phyloP scores from a whole-genome alignment of 257 asterid species.

The Solanum virginianum region DNA sequence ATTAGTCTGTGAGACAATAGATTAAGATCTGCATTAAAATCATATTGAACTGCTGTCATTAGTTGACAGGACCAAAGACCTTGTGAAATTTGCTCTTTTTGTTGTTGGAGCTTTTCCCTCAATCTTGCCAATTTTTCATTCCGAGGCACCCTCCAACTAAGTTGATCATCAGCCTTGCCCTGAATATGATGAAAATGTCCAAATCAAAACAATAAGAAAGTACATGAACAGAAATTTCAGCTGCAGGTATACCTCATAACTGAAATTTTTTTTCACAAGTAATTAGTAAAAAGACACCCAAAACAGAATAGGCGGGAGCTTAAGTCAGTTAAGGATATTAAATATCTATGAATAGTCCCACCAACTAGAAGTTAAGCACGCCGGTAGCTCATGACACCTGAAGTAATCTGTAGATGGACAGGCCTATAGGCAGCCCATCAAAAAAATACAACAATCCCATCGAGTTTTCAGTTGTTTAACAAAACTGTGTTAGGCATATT shows the following conservation, averaged over 20 bases:
- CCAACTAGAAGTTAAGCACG: neutral
- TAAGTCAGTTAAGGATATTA: neutral
- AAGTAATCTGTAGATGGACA: neutral
- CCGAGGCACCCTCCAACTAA: constrained; percentile 71
- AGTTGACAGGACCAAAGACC: constrained; percentile 31
- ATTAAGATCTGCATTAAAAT: neutral
- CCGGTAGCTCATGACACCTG: neutral
- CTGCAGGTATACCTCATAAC: neutral
- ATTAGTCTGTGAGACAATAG: constrained; percentile 9
- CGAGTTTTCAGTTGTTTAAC: neutral
- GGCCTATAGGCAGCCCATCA: neutral
- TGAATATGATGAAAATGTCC: constrained; percentile 7
- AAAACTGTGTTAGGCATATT: neutral
- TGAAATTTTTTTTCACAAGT: neutral
- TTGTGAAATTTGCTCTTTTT: constrained; percentile 55
- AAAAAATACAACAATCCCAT: neutral
- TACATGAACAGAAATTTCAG: neutral
- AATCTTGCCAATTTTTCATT: constrained; percentile 66
- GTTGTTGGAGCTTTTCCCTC: constrained; percentile 62
- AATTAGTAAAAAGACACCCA: neutral
- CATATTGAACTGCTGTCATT: neutral
- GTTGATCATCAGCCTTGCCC: constrained; percentile 98
- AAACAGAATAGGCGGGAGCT: neutral
- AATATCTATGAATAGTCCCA: neutral
- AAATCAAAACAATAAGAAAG: neutral